Conservation (phyloP, 768 basidiomycete species). For the Lactarius trivialis region DNA sequence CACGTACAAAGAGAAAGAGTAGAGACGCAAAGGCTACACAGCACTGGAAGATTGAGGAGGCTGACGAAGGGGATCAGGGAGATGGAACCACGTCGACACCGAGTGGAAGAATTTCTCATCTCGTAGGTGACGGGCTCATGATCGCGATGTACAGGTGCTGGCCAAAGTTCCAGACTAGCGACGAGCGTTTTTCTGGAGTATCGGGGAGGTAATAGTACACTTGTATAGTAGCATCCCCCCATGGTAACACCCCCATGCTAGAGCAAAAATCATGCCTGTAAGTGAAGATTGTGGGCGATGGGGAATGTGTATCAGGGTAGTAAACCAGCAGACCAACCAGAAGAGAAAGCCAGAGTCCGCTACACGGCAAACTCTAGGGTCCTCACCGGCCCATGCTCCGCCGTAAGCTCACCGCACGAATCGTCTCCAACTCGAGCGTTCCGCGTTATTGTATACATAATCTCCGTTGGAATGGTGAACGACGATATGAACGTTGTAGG, state of each 20-base stretch:
- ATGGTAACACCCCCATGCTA: not conserved
- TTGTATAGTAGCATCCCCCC: not conserved
- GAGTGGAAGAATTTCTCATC: not conserved
- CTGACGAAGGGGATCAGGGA: not conserved
- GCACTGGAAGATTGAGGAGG: not conserved
- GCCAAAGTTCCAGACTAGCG: not conserved
- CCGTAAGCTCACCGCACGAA: not conserved
- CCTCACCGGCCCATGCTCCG: not conserved
- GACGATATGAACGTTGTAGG: not conserved
- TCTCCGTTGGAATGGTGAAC: constrained; percentile 2
- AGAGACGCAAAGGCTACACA: not conserved
- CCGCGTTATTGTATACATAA: not conserved
- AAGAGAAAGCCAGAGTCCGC: not conserved
- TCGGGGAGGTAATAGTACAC: not conserved
- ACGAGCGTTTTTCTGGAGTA: not conserved
- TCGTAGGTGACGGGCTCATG: not conserved
- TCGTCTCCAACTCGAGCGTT: not conserved
- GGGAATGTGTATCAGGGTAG: not conserved
- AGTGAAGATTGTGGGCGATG: not conserved
- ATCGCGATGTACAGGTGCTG: not conserved
- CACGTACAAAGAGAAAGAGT: not conserved
- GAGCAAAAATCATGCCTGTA: not conserved
- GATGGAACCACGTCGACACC: not conserved
- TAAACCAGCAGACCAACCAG: not conserved
- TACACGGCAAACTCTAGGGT: not conserved